Evolutionary conservation across 108 stramenopile species (phyloP).

Genomic region (Nitzschia sp.): DNA sequence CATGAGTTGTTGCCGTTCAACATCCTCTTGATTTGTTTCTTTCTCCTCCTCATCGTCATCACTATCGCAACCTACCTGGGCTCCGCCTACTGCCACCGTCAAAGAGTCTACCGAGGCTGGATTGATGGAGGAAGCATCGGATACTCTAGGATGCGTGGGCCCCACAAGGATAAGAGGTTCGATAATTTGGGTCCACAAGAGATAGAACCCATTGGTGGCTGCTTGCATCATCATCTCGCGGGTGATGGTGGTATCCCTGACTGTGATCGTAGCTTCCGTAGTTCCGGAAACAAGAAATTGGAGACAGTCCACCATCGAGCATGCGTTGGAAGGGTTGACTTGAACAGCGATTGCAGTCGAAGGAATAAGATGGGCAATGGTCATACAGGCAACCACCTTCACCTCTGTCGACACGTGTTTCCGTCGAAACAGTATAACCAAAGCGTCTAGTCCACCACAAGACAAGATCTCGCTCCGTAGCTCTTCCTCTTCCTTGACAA

Average conservation of each 20-base stretch:
- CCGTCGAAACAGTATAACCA: conserved; percentile 46
- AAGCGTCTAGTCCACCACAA: conserved; percentile 62
- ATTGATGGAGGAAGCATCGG: too few species aligned
- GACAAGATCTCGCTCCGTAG: conserved; percentile 51
- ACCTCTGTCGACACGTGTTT: conserved; percentile 30
- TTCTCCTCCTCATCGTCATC: too few species aligned
- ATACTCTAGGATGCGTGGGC: not conserved
- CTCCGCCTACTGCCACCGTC: too few species aligned
- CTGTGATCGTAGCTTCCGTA: conserved; percentile 23
- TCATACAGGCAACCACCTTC: conserved; percentile 47
- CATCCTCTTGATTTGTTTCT: too few species aligned
- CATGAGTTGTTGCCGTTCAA: too few species aligned
- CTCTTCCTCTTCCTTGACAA: conserved; percentile 33
- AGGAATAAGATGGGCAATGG: conserved; percentile 53
- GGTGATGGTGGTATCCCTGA: conserved; percentile 26
- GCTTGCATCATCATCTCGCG: conserved; percentile 44
- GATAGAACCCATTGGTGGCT: conserved; percentile 37
- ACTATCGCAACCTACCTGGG: too few species aligned
- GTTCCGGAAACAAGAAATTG: conserved; percentile 39
- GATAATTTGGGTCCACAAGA: conserved; percentile 50
- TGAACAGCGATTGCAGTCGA: conserved; percentile 37
- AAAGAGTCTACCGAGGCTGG: too few species aligned
- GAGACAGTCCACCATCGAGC: conserved; percentile 57
- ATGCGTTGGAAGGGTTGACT: conserved; percentile 22
- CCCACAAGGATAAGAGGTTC: conserved; percentile 29